Evolutionary conservation across 2,329 filamentous ascomycete genomes (phyloP).

Genomic region (Tolypocladium album): DNA sequence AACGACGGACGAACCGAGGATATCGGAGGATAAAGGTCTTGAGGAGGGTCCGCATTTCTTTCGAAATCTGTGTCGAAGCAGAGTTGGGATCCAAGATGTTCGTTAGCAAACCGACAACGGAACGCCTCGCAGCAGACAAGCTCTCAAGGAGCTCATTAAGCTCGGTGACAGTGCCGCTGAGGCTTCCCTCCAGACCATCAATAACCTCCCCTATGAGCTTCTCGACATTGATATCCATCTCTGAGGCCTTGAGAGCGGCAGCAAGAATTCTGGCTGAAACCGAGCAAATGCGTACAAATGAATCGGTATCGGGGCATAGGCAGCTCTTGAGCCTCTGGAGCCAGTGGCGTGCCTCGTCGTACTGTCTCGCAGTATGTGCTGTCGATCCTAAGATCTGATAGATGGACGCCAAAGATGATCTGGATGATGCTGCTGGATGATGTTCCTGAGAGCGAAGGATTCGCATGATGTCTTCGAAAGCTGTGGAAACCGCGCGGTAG

Average conservation of each 20-base stretch:
- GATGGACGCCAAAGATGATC: conserved; percentile 33
- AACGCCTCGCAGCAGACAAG: conserved; percentile 43
- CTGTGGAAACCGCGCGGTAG: conserved; percentile 20
- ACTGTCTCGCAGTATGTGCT: conserved; percentile 31
- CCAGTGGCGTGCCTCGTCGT: conserved; percentile 46
- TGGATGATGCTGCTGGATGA: conserved; percentile 23
- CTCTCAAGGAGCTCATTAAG: conserved; percentile 51
- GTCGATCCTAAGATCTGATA: conserved; percentile 43
- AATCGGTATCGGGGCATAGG: conserved; percentile 28
- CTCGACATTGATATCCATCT: conserved; percentile 24
- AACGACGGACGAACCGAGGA: conserved; percentile 49
- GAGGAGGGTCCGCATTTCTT: conserved; percentile 26
- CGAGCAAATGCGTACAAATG: conserved; percentile 38
- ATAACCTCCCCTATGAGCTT: conserved; percentile 36
- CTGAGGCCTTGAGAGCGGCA: conserved; percentile 36
- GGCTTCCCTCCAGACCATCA: conserved; percentile 43
- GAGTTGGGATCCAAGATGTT: conserved; percentile 11
- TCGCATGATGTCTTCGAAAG: conserved; percentile 19
- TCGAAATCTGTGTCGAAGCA: conserved; percentile 4
- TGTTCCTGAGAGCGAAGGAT: conserved; percentile 23
- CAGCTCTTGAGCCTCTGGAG: conserved; percentile 32
- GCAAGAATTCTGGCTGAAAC: conserved; percentile 44
- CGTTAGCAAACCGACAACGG: conserved; percentile 38
- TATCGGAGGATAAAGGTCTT: conserved; percentile 47
- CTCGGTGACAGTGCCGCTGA: conserved; percentile 48